These are phyloP conservation scores for Mortierella sp. DNA, from an alignment of 371 early-diverging fungal species.

Conservation along the genomic window DNA sequence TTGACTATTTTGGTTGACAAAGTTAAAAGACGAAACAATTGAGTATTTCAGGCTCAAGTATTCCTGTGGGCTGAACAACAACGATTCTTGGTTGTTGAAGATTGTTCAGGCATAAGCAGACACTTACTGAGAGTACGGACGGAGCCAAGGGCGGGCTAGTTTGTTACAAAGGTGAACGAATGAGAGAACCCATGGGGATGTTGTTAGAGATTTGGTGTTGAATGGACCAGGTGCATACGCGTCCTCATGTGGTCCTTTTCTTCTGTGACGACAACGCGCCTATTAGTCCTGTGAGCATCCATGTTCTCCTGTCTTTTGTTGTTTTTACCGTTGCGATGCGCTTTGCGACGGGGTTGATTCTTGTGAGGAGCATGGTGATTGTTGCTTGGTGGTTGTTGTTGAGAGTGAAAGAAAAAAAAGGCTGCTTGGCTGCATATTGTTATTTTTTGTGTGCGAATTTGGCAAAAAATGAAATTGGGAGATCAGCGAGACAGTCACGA, in stretches of 20 bases:
- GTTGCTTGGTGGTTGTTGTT: background rate
- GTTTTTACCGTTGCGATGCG: slow-evolving; percentile 36
- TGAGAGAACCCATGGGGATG: background rate
- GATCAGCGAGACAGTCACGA: background rate
- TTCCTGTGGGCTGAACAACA: background rate
- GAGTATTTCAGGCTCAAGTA: background rate
- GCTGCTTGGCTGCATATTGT: background rate
- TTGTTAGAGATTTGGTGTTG: background rate
- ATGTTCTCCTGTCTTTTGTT: background rate
- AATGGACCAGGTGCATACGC: background rate
- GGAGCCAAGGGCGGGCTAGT: slow-evolving; percentile 43
- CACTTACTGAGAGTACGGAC: slow-evolving; percentile 46
- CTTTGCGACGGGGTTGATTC: slow-evolving; percentile 40
- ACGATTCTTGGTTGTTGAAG: background rate
- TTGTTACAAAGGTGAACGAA: background rate
- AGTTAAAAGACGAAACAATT: background rate
- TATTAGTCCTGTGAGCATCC: background rate
- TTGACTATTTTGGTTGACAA: slow-evolving; percentile 56
- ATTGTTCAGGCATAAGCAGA: background rate
- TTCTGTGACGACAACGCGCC: no score
- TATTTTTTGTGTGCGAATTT: background rate
- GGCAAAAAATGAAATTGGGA: background rate
- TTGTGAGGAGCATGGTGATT: slow-evolving; percentile 34
- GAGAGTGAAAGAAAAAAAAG: background rate
- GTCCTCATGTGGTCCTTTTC: background rate